These are phyloP conservation scores for Rutstroemia sp. DNA, from an alignment of 2,329 filamentous ascomycete species.

Conservation along the genomic window DNA sequence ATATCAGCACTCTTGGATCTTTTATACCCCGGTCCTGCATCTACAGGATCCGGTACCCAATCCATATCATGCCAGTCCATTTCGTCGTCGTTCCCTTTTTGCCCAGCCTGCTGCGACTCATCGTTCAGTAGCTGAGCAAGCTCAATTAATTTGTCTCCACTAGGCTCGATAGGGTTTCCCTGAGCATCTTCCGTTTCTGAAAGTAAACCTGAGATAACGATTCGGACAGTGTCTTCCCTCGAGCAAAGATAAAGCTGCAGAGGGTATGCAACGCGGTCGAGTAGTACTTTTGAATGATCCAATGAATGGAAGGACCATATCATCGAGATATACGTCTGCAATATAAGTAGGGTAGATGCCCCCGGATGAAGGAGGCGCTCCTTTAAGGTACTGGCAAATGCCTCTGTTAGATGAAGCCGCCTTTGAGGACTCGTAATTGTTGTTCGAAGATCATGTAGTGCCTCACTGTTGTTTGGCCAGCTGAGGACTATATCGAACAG, in stretches of 20 bases:
- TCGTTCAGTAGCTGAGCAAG: slow-evolving; percentile 53
- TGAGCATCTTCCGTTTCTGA: slow-evolving; percentile 46
- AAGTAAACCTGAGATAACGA: slow-evolving; percentile 68
- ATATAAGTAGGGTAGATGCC: slow-evolving; percentile 66
- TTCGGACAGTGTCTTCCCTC: slow-evolving; percentile 68
- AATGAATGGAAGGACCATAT: slow-evolving; percentile 70
- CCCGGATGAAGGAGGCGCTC: slow-evolving; percentile 66
- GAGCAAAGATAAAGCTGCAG: slow-evolving; percentile 71
- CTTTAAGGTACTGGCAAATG: slow-evolving; percentile 59
- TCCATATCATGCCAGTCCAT: slow-evolving; percentile 88
- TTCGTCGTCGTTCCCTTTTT: slow-evolving; percentile 55
- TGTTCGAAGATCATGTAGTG: slow-evolving; percentile 65
- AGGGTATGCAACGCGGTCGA: slow-evolving; percentile 66
- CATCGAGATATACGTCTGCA: slow-evolving; percentile 72
- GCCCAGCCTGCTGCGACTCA: slow-evolving; percentile 39
- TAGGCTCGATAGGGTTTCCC: slow-evolving; percentile 29
- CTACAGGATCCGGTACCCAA: slow-evolving; percentile 88
- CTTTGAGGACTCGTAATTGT: slow-evolving; percentile 61
- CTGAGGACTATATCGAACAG: slow-evolving; percentile 72
- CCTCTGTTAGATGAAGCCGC: slow-evolving; percentile 61
- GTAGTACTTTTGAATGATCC: slow-evolving; percentile 69
- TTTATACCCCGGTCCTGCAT: slow-evolving; percentile 87
- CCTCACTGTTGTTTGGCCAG: slow-evolving; percentile 66
- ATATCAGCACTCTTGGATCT: slow-evolving; percentile 85
- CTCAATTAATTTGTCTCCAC: slow-evolving; percentile 51